Base-by-base conservation (phyloP, 257 asterid species). In the Thymus quinquecostatus region DNA sequence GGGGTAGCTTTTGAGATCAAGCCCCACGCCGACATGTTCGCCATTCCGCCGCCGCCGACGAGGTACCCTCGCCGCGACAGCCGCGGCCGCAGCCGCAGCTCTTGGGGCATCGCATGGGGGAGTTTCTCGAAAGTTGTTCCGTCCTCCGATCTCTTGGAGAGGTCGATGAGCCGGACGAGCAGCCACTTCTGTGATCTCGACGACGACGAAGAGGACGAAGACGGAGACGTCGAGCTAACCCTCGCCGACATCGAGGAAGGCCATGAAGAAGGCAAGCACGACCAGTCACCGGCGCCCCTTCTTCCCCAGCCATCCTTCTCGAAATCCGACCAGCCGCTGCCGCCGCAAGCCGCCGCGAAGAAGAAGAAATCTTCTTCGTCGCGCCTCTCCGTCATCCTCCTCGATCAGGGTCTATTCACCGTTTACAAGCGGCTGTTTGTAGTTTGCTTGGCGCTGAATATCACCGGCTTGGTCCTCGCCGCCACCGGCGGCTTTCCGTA, bases 391-490 rank as follows among this genome's bases (percentile, higher is more conserved):
- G 85, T 89, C 1, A 89, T 89, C 8, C 84, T 89, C 21, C 92
- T 89, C 28, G 96, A 89, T 64, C 96, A 89, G 45, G 96, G 96
- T 45, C 78, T 89, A 44, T 87, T 89, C 88, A 89, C 96, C 0
- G 90, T 86, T 6, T 89, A 89, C 86, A 89, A 89, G 60, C 83
- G 83, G 3, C 85, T 87, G 2, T 87, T 89, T 36, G 82, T 73
- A 0, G 78, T 84, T n/a, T 87, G 86, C 70, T 58, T 87, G 21
- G 68, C 72, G 0, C 9, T 86, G 41, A 89, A 89, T 54, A 66
- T 86, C 6, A 72, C 72, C 2, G 78, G 71, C 2, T 68, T 89
- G 40, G 78, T 82, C 68, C 87, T 89, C n/a, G 94, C 89, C 3
- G 82, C 89, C n/a, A 60, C 79, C 0, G 92, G 90, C 0, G 57